A percentile compares a stretch with the other conserved stretches of the same genome.
These are phyloP conservation scores for Dichomitus squalens DNA, from an alignment of 1,284 basidiomycete genomes.

Conservation along the genomic window DNA sequence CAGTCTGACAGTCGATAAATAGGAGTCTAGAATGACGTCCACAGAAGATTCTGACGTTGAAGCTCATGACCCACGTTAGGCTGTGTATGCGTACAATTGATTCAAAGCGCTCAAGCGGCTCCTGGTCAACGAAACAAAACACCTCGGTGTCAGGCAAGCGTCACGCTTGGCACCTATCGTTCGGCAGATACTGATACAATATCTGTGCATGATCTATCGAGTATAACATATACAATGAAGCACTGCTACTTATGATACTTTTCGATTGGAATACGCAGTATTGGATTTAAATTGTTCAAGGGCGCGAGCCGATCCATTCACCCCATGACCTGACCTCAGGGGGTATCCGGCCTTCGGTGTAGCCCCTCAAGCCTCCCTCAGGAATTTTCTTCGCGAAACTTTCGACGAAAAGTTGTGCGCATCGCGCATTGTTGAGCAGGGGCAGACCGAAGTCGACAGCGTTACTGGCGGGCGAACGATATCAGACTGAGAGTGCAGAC, in stretches of 20 bases:
- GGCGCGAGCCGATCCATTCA: conserved; percentile 79
- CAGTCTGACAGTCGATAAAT: conserved; percentile 1
- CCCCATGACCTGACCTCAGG: conserved; percentile 91
- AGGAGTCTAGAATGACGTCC: too few species aligned
- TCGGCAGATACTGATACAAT: background rate
- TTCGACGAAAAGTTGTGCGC: conserved; percentile 91
- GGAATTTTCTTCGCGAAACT: conserved; percentile 89
- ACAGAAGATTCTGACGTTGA: too few species aligned
- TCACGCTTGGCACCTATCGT: too few species aligned
- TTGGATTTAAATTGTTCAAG: conserved; percentile 37
- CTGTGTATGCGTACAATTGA: too few species aligned
- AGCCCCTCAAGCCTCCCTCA: conserved; percentile 78
- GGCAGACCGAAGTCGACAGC: conserved; percentile 92
- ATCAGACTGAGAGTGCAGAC: conserved; percentile 6
- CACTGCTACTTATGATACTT: conserved; percentile 20
- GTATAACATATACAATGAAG: conserved; percentile 23
- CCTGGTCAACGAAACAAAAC: too few species aligned
- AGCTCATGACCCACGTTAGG: too few species aligned
- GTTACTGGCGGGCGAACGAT: conserved; percentile 52
- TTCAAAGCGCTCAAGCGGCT: too few species aligned
- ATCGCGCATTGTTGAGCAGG: conserved; percentile 89
- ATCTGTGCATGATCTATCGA: conserved; percentile 9
- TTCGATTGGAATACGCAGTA: too few species aligned
- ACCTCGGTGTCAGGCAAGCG: too few species aligned
- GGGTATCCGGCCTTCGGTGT: conserved; percentile 91